A percentile compares a stretch with the other conserved stretches of the same genome.
Conservation (phyloP, 257 asterid species). For the Gentiana macrophylla region DNA sequence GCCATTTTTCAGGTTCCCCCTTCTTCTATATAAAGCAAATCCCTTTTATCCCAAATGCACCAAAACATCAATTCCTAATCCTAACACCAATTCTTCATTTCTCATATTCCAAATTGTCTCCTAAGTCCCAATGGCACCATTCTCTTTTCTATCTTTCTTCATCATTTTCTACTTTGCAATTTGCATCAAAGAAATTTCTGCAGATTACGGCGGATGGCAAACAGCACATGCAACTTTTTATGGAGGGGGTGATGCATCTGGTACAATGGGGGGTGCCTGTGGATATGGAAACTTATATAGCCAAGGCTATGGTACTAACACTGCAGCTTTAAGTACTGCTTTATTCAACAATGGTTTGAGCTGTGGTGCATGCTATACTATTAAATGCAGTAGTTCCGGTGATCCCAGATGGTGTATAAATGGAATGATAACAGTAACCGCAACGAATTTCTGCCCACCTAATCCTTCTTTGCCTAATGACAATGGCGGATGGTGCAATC, state of each 20-base stretch:
- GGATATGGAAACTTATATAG: slow-evolving; percentile 87
- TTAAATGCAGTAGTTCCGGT: slow-evolving; percentile 32
- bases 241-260: slow-evolving; percentile 76
- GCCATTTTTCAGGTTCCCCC: slow-evolving; percentile 4
- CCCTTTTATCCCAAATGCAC: slow-evolving; percentile 4
- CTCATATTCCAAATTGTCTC: slow-evolving; percentile 6
- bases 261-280: slow-evolving; percentile 96
- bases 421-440: slow-evolving; percentile 70
- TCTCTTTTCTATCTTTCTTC: slow-evolving; percentile 18
- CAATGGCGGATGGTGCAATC: slow-evolving; percentile 95
- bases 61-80: neutral
- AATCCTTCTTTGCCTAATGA: slow-evolving; percentile 19
- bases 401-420: slow-evolving; percentile 47
- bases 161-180: slow-evolving; percentile 8
- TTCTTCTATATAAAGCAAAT: slow-evolving; percentile 33
- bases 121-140: neutral
- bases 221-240: slow-evolving; percentile 67
- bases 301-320: slow-evolving; percentile 75
- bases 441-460: slow-evolving; percentile 93
- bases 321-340: slow-evolving; percentile 89
- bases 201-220: slow-evolving; percentile 37
- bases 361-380: slow-evolving; percentile 75
- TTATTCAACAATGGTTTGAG: slow-evolving; percentile 78
- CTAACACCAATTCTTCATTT: neutral
- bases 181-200: slow-evolving; percentile 19